These are phyloP conservation scores for Flaveria bidentis DNA, from an alignment of 129 eudicot species.

Conservation along the genomic window DNA sequence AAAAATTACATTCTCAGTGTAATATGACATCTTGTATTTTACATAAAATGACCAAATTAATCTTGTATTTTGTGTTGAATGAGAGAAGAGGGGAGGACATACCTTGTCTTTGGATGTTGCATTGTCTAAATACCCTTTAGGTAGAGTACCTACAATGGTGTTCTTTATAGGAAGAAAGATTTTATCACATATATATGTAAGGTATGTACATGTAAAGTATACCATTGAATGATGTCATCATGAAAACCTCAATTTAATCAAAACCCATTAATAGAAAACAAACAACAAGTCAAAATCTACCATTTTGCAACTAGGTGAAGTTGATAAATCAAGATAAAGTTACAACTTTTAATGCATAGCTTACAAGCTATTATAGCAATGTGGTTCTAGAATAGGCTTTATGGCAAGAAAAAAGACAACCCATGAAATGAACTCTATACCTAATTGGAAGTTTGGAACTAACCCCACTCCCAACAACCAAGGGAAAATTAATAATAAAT, in stretches of 20 bases:
- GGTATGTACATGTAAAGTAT: constrained; percentile 28
- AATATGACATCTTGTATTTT: background rate
- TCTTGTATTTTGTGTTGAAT: background rate
- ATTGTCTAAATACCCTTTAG: constrained; percentile 43
- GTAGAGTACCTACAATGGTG: constrained; percentile 35
- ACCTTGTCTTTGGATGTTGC: constrained; percentile 83
- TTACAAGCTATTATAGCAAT: constrained; percentile 23
- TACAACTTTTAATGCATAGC: constrained; percentile 13
- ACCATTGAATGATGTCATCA: constrained; percentile 33
- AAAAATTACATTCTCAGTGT: background rate
- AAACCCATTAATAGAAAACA: constrained; percentile 23
- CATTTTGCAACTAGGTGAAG: background rate
- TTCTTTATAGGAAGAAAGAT: constrained; percentile 35
- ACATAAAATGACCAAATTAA: background rate
- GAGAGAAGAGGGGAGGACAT: constrained; percentile 23
- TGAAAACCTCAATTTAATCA: constrained; percentile 36
- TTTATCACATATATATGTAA: constrained; percentile 29
- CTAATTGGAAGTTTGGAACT: constrained; percentile 46
- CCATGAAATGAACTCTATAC: constrained; percentile 73
- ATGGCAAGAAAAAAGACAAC: constrained; percentile 34
- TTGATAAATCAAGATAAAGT: background rate
- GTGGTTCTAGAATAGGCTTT: constrained; percentile 8
- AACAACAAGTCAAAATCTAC: constrained; percentile 30
- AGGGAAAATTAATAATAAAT: constrained; percentile 25
- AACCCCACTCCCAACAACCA: constrained; percentile 93